These are phyloP conservation scores for Theobroma cacao DNA, from an alignment of 345 rosid species.

Conservation along the genomic window DNA sequence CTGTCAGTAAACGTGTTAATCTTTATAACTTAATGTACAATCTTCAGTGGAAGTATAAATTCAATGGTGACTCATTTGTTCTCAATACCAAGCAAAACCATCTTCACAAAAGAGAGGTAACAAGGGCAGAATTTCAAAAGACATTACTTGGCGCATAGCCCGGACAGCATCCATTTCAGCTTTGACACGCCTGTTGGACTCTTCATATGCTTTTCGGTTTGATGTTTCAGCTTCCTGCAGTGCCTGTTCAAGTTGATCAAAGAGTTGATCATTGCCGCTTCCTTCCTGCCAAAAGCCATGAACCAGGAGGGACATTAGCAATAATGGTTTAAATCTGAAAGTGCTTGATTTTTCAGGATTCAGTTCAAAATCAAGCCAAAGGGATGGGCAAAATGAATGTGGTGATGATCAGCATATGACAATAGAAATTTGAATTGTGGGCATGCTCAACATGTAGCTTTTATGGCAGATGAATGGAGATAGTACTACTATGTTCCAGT, in stretches of 20 bases:
- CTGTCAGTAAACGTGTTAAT: too few relatives aligned
- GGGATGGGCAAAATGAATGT: not conserved
- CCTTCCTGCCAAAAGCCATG: conserved; percentile 21
- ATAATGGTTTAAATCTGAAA: not conserved
- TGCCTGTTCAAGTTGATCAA: conserved; percentile 15
- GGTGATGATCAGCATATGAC: not conserved
- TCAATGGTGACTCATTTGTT: too few relatives aligned
- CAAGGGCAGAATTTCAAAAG: not conserved
- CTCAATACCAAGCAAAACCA: too few relatives aligned
- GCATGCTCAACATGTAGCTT: not conserved
- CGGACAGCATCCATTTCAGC: conserved; percentile 20
- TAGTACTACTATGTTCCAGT: not conserved
- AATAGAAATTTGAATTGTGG: not conserved
- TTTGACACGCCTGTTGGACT: conserved; percentile 22
- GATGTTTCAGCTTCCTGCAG: conserved; percentile 17
- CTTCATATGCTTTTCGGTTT: conserved; percentile 24
- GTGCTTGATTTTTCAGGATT: not conserved
- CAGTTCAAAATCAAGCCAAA: not conserved
- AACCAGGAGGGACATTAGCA: conserved; percentile 4
- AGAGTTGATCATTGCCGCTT: not conserved
- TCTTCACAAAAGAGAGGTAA: not conserved
- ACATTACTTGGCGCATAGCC: conserved; percentile 21
- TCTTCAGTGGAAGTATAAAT: too few relatives aligned
- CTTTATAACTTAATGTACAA: too few relatives aligned
- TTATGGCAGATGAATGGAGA: not conserved